These are phyloP conservation scores for Hypoxylon intermedium DNA, from an alignment of 495 filamentous ascomycete species.

Conservation along the genomic window DNA sequence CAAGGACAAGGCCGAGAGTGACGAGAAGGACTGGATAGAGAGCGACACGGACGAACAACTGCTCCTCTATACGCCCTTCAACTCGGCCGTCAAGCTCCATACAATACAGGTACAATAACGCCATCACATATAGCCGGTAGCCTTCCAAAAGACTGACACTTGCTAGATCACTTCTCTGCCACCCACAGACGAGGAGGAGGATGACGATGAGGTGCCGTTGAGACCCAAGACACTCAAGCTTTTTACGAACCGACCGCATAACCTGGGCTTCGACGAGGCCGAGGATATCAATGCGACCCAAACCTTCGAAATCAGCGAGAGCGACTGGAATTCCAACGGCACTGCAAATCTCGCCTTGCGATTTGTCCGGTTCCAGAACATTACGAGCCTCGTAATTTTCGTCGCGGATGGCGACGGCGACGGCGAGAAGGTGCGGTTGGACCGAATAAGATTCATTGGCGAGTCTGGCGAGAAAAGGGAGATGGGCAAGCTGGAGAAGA, in stretches of 20 bases:
- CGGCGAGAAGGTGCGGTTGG: conserved; percentile 84
- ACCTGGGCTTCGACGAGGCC: conserved; percentile 94
- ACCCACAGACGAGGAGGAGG: conserved; percentile 58
- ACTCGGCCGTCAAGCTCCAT: conserved; percentile 87
- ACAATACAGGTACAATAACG: conserved; percentile 66
- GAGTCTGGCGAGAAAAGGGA: conserved; percentile 92
- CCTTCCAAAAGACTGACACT: conserved; percentile 20
- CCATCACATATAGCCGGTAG: conserved; percentile 3
- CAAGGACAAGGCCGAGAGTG: conserved; percentile 64
- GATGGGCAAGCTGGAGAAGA: conserved; percentile 94
- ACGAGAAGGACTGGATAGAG: conserved; percentile 86
- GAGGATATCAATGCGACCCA: conserved; percentile 84
- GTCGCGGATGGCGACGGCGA: conserved; percentile 87
- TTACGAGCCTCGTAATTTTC: conserved; percentile 84
- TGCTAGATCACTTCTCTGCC: conserved; percentile 82
- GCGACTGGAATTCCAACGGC: conserved; percentile 89
- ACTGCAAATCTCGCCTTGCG: conserved; percentile 84
- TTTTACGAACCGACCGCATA: conserved; percentile 84
- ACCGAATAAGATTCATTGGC: conserved; percentile 84
- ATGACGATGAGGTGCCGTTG: conserved; percentile 78
- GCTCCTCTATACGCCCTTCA: conserved; percentile 92
- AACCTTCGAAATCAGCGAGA: conserved; percentile 69
- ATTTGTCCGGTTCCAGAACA: conserved; percentile 97
- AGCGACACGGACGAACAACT: conserved; percentile 99
- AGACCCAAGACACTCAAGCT: conserved; percentile 84